phyloP scores from a whole-genome alignment of 2,329 filamentous ascomycete genomes.

The Penicillium sp. region DNA sequence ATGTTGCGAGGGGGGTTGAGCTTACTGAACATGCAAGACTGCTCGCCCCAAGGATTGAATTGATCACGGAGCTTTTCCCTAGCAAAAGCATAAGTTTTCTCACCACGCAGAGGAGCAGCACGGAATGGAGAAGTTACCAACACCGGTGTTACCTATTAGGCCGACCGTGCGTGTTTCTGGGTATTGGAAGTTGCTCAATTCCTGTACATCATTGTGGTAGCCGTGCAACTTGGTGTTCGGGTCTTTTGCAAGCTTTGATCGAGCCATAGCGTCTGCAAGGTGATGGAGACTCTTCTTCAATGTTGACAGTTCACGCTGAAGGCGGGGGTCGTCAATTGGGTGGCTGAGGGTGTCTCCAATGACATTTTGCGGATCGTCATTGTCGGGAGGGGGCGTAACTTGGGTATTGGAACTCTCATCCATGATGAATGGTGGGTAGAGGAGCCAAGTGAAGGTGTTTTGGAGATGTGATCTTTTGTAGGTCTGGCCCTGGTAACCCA shows the following conservation, averaged over 20 bases:
- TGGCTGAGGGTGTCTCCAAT: no score
- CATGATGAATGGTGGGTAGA: no score
- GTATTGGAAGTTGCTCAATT: slow-evolving; percentile 7
- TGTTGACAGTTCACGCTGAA: background rate
- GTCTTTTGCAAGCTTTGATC: background rate
- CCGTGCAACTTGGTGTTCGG: background rate
- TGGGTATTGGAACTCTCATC: no score
- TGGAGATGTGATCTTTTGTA: no score
- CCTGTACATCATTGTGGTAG: background rate
- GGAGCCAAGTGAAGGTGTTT: no score
- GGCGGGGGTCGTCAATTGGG: background rate
- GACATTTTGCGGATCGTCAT: no score
- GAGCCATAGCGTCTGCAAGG: background rate
- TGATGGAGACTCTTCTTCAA: background rate
- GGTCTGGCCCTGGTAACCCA: no score
- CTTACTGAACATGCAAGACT: background rate
- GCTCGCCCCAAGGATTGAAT: slow-evolving; percentile 12
- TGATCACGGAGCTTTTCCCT: slow-evolving; percentile 21
- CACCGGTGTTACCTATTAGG: slow-evolving; percentile 23
- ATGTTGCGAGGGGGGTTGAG: background rate
- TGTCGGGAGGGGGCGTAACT: no score
- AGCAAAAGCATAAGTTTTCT: no score
- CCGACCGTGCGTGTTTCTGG: slow-evolving; percentile 15
- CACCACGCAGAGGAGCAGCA: no score
- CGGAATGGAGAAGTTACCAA: slow-evolving; percentile 1